Conservation (phyloP, 108 stramenopile species). For the Cyclotella atomus region DNA sequence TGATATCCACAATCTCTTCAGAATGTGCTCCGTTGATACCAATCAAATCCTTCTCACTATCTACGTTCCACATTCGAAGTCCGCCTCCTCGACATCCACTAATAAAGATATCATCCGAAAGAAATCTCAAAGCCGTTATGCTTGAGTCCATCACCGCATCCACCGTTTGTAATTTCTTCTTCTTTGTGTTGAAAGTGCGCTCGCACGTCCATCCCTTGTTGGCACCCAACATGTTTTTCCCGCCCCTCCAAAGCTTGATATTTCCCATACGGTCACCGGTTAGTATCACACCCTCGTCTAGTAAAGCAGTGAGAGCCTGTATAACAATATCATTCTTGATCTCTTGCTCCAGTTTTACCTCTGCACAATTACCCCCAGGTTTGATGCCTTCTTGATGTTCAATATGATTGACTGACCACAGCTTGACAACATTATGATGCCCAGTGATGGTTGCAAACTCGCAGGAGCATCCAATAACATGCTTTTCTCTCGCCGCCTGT, state of each 20-base stretch:
- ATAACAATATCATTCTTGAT: constrained; percentile 31
- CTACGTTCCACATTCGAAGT: constrained; percentile 33
- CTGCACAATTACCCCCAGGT: constrained; percentile 25
- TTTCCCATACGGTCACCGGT: constrained; percentile 44
- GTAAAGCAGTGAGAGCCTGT: constrained; percentile 26
- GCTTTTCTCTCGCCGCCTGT: constrained; percentile 35
- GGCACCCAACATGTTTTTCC: constrained; percentile 20
- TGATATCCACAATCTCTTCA: constrained; percentile 18
- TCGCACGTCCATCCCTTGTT: constrained; percentile 25
- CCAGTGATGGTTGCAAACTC: constrained; percentile 38
- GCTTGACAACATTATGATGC: constrained; percentile 24
- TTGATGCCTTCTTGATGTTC: constrained; percentile 14
- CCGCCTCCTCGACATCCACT: constrained; percentile 31
- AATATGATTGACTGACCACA: constrained; percentile 32
- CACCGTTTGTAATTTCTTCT: background rate
- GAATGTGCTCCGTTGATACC: constrained; percentile 37
- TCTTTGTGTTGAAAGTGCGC: constrained; percentile 26
- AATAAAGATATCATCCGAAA: constrained; percentile 21
- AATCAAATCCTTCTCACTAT: constrained; percentile 24
- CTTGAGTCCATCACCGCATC: constrained; percentile 9
- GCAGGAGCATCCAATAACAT: constrained; percentile 35
- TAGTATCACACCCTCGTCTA: constrained; percentile 25
- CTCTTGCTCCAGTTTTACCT: constrained; percentile 27
- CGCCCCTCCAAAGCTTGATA: constrained; percentile 29
- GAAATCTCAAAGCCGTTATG: constrained; percentile 24